Evolutionary conservation across 331 rosid species (phyloP).

Genomic region (Cucumis variabilis): DNA sequence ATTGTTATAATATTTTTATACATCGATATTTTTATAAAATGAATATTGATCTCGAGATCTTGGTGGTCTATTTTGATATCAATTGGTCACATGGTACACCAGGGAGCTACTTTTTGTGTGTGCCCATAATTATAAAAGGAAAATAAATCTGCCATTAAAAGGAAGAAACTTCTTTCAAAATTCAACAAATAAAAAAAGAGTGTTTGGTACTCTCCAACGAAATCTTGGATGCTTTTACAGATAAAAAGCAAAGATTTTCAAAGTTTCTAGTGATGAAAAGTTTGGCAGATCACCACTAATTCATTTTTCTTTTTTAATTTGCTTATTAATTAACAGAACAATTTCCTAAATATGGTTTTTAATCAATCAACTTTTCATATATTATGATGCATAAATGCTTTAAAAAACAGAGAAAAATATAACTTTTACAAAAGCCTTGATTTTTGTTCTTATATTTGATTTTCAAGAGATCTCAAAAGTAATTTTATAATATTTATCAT

Average conservation of each 20-base stretch:
- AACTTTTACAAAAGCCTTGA: too few relatives aligned
- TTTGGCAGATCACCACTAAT: neutral
- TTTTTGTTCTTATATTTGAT: neutral
- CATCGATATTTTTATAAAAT: neutral
- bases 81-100: neutral
- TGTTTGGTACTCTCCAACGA: neutral
- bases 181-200: neutral
- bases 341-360: neutral
- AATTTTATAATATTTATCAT: too few relatives aligned
- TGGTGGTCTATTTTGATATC: neutral
- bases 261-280: neutral
- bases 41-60: neutral
- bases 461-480: neutral
- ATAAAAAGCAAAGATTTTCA: neutral
- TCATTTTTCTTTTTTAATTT: neutral
- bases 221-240: neutral
- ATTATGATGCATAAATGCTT: too few relatives aligned
- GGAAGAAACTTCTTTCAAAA: slow-evolving; percentile 13
- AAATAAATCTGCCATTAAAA: neutral
- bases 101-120: neutral
- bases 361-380: neutral
- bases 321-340: too few relatives aligned
- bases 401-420: too few relatives aligned
- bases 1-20: too few relatives aligned
- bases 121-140: slow-evolving; percentile 10